Evolutionary conservation across 2,329 filamentous ascomycete species (phyloP).

Genomic region (Gnomoniopsis smithogilvyi): DNA sequence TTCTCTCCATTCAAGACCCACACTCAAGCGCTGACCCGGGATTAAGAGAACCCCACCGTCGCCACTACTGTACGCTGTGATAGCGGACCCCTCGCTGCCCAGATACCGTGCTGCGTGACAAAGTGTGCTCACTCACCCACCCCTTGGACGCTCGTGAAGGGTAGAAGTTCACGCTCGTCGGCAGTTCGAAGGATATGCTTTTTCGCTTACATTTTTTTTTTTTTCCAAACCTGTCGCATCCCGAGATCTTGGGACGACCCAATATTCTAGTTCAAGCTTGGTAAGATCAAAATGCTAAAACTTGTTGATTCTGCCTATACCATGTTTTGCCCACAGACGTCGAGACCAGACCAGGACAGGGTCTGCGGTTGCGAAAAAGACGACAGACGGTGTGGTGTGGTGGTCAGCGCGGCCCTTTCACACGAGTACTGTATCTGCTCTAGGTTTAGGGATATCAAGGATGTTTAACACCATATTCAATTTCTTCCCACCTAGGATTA

Average conservation of each 20-base stretch:
- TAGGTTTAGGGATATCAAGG: not conserved
- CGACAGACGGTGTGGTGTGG: slow-evolving; percentile 1
- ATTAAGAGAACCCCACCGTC: slow-evolving; percentile 1
- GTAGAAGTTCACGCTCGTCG: not conserved
- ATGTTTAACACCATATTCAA: slow-evolving; percentile 1
- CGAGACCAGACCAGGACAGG: slow-evolving; percentile 17
- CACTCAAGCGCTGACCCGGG: slow-evolving; percentile 19
- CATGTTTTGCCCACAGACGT: not conserved
- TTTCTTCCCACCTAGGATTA: slow-evolving; percentile 3
- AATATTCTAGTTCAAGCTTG: not conserved
- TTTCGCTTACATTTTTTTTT: not conserved
- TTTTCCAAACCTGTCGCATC: not conserved
- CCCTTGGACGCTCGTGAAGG: not conserved
- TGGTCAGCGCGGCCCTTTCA: slow-evolving; percentile 14
- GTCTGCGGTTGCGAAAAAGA: slow-evolving; percentile 11
- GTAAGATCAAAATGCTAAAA: not conserved
- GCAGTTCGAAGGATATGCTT: not conserved
- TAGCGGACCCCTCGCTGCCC: too few relatives aligned
- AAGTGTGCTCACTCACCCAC: too few relatives aligned
- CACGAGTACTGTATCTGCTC: not conserved
- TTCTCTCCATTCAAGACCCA: slow-evolving; percentile 29
- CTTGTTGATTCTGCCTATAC: not conserved
- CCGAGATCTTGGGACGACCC: not conserved
- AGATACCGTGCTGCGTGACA: too few relatives aligned
- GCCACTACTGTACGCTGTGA: not conserved